These are phyloP conservation scores for Iberis pinnata DNA, from an alignment of 345 rosid genomes.

Conservation along the genomic window DNA sequence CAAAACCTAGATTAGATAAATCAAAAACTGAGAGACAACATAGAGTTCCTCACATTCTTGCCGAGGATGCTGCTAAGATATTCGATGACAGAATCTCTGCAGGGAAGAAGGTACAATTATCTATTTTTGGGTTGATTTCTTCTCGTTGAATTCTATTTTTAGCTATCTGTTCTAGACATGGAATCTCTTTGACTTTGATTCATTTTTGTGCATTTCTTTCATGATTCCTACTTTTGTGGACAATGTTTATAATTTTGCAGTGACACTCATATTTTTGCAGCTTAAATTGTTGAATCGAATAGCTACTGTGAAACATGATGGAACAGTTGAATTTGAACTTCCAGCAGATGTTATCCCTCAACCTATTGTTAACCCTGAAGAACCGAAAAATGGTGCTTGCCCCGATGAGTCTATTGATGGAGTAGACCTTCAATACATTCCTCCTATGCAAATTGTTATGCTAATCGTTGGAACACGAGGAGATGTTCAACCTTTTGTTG, in stretches of 20 bases:
- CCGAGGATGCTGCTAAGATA: constrained; percentile 73
- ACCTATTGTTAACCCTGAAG: constrained; percentile 33
- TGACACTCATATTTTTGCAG: constrained; percentile 48
- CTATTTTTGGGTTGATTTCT: constrained; percentile 6
- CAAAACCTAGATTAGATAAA: constrained; percentile 50
- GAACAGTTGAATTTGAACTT: constrained; percentile 88
- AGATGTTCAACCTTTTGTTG: constrained; percentile 88
- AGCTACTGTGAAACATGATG: constrained; percentile 92
- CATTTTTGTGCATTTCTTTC: too few relatives aligned
- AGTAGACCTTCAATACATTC: constrained; percentile 50
- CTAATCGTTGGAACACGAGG: constrained; percentile 80
- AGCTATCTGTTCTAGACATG: too few relatives aligned
- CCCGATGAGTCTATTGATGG: constrained; percentile 60
- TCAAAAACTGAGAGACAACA: constrained; percentile 66
- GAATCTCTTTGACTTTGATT: too few relatives aligned
- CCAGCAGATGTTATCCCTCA: constrained; percentile 69
- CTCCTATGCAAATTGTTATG: constrained; percentile 65
- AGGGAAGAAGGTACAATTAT: constrained; percentile 55
- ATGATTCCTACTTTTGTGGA: not conserved
- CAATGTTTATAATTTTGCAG: not conserved
- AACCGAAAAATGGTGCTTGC: constrained; percentile 30
- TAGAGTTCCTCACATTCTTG: constrained; percentile 48
- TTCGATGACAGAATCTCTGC: constrained; percentile 63
- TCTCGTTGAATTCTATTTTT: too few relatives aligned
- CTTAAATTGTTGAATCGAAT: constrained; percentile 71